Evolutionary conservation across 805 yeast species (phyloP).

Genomic region (Teunomyces funiuensis): DNA sequence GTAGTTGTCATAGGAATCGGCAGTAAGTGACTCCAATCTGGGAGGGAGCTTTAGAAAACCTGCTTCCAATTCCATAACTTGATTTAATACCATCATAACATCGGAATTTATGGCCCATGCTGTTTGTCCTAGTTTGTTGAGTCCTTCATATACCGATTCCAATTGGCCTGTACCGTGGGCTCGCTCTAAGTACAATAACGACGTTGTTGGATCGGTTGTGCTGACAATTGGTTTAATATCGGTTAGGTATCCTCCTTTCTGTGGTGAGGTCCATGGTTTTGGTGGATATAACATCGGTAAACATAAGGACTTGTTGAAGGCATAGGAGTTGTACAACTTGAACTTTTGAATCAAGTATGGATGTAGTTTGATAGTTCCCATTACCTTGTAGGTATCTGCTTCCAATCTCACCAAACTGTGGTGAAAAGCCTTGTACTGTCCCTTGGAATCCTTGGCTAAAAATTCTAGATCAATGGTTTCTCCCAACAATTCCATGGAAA

Average conservation of each 20-base stretch:
- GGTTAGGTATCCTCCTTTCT: constrained; percentile 35
- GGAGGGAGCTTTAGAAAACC: constrained; percentile 32
- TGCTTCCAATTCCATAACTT: constrained; percentile 15
- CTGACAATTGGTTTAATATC: constrained; percentile 24
- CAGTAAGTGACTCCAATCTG: not conserved
- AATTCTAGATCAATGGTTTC: constrained; percentile 1
- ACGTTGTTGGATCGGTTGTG: constrained; percentile 14
- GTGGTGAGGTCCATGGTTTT: constrained; percentile 32
- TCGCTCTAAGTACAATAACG: constrained; percentile 19
- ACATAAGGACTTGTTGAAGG: constrained; percentile 14
- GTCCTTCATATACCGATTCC: constrained; percentile 25
- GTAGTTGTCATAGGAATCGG: constrained; percentile 8
- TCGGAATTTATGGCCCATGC: constrained; percentile 38
- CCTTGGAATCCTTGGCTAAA: not conserved
- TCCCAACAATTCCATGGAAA: constrained; percentile 7
- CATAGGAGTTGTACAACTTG: constrained; percentile 10
- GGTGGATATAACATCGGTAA: constrained; percentile 44
- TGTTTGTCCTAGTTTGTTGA: constrained; percentile 27
- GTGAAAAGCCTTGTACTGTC: constrained; percentile 4
- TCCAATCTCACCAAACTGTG: constrained; percentile 2
- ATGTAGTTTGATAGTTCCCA: constrained; percentile 24
- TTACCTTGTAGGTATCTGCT: not conserved
- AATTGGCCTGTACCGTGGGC: constrained; percentile 36
- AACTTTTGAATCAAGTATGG: constrained; percentile 21
- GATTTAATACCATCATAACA: constrained; percentile 22